Evolutionary conservation across 2,329 filamentous ascomycete species (phyloP), one percentile per base, ranked within the genome.

Genomic region (Gyromitra esculenta): DNA sequence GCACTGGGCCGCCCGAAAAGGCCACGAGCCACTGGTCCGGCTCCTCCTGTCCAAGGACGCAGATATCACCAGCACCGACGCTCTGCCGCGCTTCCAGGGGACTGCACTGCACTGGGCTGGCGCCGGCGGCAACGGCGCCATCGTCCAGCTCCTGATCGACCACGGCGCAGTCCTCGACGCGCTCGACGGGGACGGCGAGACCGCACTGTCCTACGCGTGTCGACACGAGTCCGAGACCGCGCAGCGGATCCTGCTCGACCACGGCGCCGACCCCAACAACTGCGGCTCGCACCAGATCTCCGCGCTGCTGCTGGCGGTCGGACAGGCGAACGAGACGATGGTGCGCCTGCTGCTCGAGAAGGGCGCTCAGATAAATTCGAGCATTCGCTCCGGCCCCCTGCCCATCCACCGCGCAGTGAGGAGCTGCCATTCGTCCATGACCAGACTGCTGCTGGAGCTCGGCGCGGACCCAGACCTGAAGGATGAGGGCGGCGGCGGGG

Each of bases 81-180:
- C 15, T 31, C 21, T 35, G 18, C 50, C 52, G 4, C 43, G 66
- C 4, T 69, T 69, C 39, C n/a, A 15, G 9, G 50, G 21, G 2
- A 60, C 66, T 13, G 41, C 66, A 1, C 66, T 69, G 13, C 66
- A 69, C 6, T 69, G 50, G 52, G 66, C 66, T 2, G 21, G 35
- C 5, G 37, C 2, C n/a, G 31, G 18, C 35, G n/a, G 9, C 3
- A 62, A 62, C 6, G 39, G 8, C 18, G 57, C n/a, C 2, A 18
- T 62, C 1, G 37, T 25, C 5, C 8, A 5, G 5, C n/a, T 43
- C 9, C 57, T 62, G 6, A 37, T 62, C 8, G 39, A 62, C 8
- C 41, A 21, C 4, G 57, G 57, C 8, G 57, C n/a, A 18, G 39
- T 21, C 2, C 15, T 43, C 3, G 15, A 62, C 6, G 15, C 35